Percentiles rank a stretch among this genome's conserved stretches.
phyloP scores from a whole-genome alignment of 1,139 yeast genomes.

The Blastobotrys raffinosifermentans region DNA sequence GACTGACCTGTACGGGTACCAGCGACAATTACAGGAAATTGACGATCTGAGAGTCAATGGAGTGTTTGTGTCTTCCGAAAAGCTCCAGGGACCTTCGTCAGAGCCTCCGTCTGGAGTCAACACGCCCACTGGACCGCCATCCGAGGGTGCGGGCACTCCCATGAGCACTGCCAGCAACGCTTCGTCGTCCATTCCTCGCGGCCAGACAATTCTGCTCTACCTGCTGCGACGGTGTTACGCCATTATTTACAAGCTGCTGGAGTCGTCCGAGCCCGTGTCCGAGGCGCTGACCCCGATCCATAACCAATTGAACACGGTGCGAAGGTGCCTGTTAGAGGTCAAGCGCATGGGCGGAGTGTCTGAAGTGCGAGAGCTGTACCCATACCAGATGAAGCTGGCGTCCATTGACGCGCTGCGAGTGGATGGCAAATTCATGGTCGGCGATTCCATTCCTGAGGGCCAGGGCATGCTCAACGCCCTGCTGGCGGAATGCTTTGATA shows the following conservation, averaged over 20 bases:
- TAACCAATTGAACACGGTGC: slow-evolving; percentile 85
- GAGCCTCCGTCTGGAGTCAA: neutral
- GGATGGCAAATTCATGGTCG: slow-evolving; percentile 88
- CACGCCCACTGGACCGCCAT: neutral
- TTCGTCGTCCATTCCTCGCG: slow-evolving; percentile 24
- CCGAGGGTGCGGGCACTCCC: slow-evolving; percentile 4
- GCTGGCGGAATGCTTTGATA: slow-evolving; percentile 90
- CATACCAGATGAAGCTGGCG: slow-evolving; percentile 90
- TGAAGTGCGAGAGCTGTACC: slow-evolving; percentile 81
- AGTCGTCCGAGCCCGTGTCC: slow-evolving; percentile 89
- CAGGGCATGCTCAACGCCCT: slow-evolving; percentile 90
- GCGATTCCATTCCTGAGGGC: slow-evolving; percentile 90
- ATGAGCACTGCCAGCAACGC: slow-evolving; percentile 1
- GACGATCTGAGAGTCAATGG: slow-evolving; percentile 64
- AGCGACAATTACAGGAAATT: slow-evolving; percentile 61
- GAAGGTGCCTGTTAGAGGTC: slow-evolving; percentile 81
- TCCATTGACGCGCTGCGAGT: slow-evolving; percentile 77
- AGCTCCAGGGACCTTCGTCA: slow-evolving; percentile 20
- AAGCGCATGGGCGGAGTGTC: slow-evolving; percentile 89
- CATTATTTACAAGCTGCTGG: slow-evolving; percentile 77
- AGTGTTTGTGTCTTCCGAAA: slow-evolving; percentile 33
- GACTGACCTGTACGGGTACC: slow-evolving; percentile 83
- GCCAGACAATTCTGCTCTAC: slow-evolving; percentile 68
- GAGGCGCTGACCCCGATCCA: slow-evolving; percentile 90
- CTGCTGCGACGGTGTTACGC: slow-evolving; percentile 86